phyloP scores from a whole-genome alignment of 495 filamentous ascomycete species.

The Choiromyces venosus region DNA sequence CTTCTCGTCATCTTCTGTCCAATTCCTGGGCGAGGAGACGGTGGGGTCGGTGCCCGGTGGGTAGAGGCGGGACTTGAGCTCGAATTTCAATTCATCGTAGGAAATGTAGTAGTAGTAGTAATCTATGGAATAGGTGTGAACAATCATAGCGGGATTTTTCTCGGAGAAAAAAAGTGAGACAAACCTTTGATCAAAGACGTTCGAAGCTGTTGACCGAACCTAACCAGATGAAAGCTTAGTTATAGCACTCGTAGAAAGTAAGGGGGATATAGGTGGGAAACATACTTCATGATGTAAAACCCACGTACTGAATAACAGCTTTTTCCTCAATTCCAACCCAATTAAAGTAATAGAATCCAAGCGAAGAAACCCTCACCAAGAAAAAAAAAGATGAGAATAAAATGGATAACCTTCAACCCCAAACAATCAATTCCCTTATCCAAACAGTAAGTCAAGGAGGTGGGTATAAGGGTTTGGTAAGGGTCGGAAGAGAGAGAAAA shows the following conservation, averaged over 20 bases:
- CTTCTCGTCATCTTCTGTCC: conserved; percentile 90
- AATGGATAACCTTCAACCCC: not conserved
- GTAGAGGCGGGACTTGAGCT: conserved; percentile 57
- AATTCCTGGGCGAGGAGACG: conserved; percentile 56
- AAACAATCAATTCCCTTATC: conserved; percentile 13
- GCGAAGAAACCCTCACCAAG: not conserved
- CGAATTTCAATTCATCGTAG: conserved; percentile 86
- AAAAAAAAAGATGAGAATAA: conserved; percentile 1
- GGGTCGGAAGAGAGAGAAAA: conserved; percentile 3
- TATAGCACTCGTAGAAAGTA: conserved; percentile 11
- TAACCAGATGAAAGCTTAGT: conserved; percentile 44
- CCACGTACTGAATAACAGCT: conserved; percentile 4
- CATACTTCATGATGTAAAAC: conserved; percentile 36
- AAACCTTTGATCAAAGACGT: conserved; percentile 73
- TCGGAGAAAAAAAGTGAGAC: not conserved
- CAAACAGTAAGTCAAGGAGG: conserved; percentile 33
- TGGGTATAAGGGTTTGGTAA: conserved; percentile 24
- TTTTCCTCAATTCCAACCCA: conserved; percentile 8
- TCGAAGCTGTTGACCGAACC: conserved; percentile 94
- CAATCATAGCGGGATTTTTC: not conserved
- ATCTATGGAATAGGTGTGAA: conserved; percentile 47
- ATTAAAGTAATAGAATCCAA: conserved; percentile 12
- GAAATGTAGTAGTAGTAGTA: conserved; percentile 96
- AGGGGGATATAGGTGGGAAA: too few species aligned
- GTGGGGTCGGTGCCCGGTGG: conserved; percentile 55